phyloP scores from a whole-genome alignment of 2,329 filamentous ascomycete species.

The Trichophyton schoenleinii region DNA sequence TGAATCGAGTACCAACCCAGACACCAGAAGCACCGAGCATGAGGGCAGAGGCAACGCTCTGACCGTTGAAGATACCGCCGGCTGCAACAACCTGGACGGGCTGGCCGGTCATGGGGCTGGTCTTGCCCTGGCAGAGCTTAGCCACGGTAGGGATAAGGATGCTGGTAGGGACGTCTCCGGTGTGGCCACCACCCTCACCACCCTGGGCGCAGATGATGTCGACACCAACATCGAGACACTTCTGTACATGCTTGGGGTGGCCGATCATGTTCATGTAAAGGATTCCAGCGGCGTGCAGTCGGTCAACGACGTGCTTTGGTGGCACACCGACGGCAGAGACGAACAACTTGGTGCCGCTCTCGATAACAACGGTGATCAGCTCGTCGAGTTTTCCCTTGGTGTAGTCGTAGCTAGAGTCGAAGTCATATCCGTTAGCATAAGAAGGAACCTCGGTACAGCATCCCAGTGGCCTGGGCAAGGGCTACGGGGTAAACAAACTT shows the following conservation, averaged over 20 bases:
- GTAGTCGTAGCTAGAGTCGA: constrained; percentile 73
- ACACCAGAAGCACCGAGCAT: constrained; percentile 88
- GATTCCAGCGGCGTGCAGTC: constrained; percentile 73
- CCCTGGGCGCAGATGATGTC: constrained; percentile 98
- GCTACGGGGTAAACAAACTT: constrained; percentile 43
- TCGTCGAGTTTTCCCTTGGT: constrained; percentile 96
- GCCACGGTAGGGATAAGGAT: constrained; percentile 88
- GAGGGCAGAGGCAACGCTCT: constrained; percentile 74
- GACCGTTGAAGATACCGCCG: constrained; percentile 86
- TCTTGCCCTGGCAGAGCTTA: constrained; percentile 65
- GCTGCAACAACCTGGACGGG: constrained; percentile 88
- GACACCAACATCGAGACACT: constrained; percentile 80
- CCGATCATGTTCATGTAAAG: constrained; percentile 99
- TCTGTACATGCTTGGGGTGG: constrained; percentile 96
- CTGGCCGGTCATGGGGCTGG: constrained; percentile 71
- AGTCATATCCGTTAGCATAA: constrained; percentile 7
- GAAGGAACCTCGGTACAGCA: neutral
- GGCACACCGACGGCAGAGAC: constrained; percentile 94
- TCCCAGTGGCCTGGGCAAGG: neutral
- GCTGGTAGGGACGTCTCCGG: constrained; percentile 81
- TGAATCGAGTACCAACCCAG: constrained; percentile 95
- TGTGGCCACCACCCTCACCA: constrained; percentile 93
- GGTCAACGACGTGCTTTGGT: constrained; percentile 76
- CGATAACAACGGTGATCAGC: constrained; percentile 83
- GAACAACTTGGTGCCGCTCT: constrained; percentile 81